Base-by-base conservation (phyloP, 169 alveolate genomes). In the Plasmodium reichenowi region DNA sequence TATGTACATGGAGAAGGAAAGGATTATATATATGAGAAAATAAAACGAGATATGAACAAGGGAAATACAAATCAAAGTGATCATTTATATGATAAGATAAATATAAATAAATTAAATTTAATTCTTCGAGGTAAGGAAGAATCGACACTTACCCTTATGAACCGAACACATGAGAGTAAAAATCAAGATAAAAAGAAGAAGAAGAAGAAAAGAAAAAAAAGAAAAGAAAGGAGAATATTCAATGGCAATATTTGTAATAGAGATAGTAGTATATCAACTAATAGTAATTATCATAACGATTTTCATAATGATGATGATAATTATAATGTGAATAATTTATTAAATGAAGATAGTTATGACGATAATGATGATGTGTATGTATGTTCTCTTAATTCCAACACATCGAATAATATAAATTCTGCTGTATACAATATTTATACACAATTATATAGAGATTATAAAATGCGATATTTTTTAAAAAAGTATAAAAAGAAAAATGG, bases 381-480 rank as follows among this genome's bases (percentile, higher is more conserved):
- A 43, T 78, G 89, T 15, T 78, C 80, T 6, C 58, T 78, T 13
- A 78, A 78, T 52, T 78, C 89, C 0, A 78, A 78, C 45, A 78
- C 89, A 0, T 78, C 89, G 0, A 78, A 78, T 13, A 78, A 67
- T 67, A 72, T 78, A 17, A 78, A 78, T 52, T 67, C 80, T 4
- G 78, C 89, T 9, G 68, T 78, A 29, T 78, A 50, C 9, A 78
- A 78, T 10, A 78, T 78, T 52, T 78, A 78, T 52, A 67, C 45
- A 10, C 89, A 78, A 63, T 59, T 78, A n/a, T 78, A 78, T 45
- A 78, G 47, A 71, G 89, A 78, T 24, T 78, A 78, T 71, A 78
- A 78, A 56, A 78, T 70, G 72, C n/a, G 89, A 47, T n/a, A 5
- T 7, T 48, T 52, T 7, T 9, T 67, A 43, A 38, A 54, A 8